Percentiles rank a stretch among this genome's conserved stretches.
These are phyloP conservation scores for Aspergillus neotritici DNA, from an alignment of 2,329 filamentous ascomycete species.

Conservation along the genomic window DNA sequence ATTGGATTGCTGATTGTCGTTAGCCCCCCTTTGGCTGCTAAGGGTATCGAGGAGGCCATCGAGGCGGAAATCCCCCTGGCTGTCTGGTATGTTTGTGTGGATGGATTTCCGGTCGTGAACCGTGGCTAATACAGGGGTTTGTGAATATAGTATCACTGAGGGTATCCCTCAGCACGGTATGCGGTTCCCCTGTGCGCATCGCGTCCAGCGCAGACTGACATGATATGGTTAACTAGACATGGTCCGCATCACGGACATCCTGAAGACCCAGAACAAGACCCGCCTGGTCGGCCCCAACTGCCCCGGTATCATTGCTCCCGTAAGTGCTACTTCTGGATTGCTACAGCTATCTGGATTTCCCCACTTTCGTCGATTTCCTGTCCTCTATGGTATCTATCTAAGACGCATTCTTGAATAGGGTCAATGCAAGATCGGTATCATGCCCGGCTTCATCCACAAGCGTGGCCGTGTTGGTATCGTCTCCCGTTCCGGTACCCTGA, in stretches of 20 bases:
- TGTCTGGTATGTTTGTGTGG: conserved; percentile 59
- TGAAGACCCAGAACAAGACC: conserved; percentile 97
- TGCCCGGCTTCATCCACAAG: conserved; percentile 99
- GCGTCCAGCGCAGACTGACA: conserved; percentile 15
- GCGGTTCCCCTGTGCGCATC: conserved; percentile 19
- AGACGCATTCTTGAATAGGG: conserved; percentile 46
- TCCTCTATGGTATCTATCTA: too few species aligned
- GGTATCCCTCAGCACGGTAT: conserved; percentile 94
- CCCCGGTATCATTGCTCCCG: conserved; percentile 86
- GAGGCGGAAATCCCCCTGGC: conserved; percentile 87
- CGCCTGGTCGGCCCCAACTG: conserved; percentile 96
- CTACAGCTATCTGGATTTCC: too few species aligned
- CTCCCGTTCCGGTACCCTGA: conserved; percentile 94
- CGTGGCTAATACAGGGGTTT: conserved; percentile 9
- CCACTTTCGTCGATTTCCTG: too few species aligned
- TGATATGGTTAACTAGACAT: conserved; percentile 59
- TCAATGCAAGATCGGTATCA: conserved; percentile 99
- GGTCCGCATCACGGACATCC: conserved; percentile 96
- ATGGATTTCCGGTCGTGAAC: conserved; percentile 12
- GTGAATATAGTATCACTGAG: conserved; percentile 67
- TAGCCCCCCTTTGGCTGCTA: conserved; percentile 84
- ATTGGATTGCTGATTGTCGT: conserved; percentile 21
- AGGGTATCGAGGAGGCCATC: conserved; percentile 95
- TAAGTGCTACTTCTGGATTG: conserved; percentile 32
- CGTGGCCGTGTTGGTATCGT: conserved; percentile 97